These are phyloP conservation scores for Setaria viridis DNA, from an alignment of 202 grass and related monocot species.

Conservation along the genomic window DNA sequence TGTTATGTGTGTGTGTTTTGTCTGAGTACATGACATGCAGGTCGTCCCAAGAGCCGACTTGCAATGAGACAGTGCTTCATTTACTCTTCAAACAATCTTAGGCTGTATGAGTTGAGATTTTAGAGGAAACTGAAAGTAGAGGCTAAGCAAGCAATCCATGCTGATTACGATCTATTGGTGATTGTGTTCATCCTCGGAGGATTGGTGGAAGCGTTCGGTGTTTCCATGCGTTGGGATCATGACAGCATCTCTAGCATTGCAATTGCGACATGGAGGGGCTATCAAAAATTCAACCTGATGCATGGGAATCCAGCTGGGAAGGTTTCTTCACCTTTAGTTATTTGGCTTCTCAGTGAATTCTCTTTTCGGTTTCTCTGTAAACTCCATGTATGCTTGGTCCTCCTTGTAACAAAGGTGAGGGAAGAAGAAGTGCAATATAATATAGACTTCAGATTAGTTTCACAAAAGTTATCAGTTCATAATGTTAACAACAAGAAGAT, in stretches of 20 bases:
- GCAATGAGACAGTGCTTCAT: neutral
- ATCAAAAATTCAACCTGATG: neutral
- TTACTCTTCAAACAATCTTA: neutral
- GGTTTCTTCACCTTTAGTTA: neutral
- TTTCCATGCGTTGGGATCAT: neutral
- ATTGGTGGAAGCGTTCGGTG: neutral
- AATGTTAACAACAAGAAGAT: too few species aligned
- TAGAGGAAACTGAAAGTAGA: conserved; percentile 12
- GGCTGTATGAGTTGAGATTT: neutral
- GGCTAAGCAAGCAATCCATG: neutral
- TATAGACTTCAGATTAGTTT: too few species aligned
- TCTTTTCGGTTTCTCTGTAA: too few species aligned
- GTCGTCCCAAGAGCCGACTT: neutral
- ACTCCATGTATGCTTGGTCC: too few species aligned
- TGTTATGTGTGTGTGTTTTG: neutral
- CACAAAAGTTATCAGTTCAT: too few species aligned
- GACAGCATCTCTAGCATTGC: neutral
- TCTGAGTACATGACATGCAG: neutral
- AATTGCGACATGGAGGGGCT: neutral
- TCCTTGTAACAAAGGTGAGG: too few species aligned
- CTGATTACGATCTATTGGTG: neutral
- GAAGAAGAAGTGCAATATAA: too few species aligned
- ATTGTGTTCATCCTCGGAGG: neutral
- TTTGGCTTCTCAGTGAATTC: neutral
- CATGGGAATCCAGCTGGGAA: neutral